Evolutionary conservation across 1,139 yeast genomes (phyloP), one percentile per base, ranked within the genome.

Genomic region (Candida glucosophila): DNA sequence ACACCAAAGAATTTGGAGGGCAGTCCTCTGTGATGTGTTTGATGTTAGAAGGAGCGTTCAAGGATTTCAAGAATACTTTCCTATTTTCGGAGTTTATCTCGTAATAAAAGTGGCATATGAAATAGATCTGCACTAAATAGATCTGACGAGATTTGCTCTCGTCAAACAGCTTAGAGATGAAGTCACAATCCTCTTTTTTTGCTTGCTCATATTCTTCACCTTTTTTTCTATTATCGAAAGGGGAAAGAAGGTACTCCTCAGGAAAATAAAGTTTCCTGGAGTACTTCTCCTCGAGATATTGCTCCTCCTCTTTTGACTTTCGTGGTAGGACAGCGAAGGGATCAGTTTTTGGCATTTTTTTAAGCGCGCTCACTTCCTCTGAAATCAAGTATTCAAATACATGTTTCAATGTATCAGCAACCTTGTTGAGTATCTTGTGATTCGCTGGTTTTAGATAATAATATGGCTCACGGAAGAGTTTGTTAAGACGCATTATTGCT

Each of bases 1-100:
- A 38, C 12, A 43, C 47, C 11, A 44, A 29, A 6, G 32, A 22
- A 9, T 57, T 65, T 2, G 55, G 53, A 4, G 49, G 38, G 2
- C 41, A 25, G 5, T 56, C 62, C 22, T 62, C 68, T 0, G 55
- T 46, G 5, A 64, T 38, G 33, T 63, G 70, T 34, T 58, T 62
- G 8, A 55, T 36, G 15, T 41, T 43, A 2, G 49, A 22, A 1
- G 57, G 57, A 1, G 58, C 54, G 4, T 47, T 46, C 7, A 51
- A 31, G 0, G 41, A 35, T 10, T 29, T 28, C 15, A 61, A 34
- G 17, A 61, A 44, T 1, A 40, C 44, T 20, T 32, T 41, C 28
- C 55, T 59, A 20, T 40, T 37, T 6, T 33, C 23, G 1, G 42
- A 36, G 2, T 47, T 40, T 17, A 58, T 34, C 28, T 61, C 67